phyloP scores from a whole-genome alignment of 148 eudicot genomes.

The Mesembryanthemum crystallinum region DNA sequence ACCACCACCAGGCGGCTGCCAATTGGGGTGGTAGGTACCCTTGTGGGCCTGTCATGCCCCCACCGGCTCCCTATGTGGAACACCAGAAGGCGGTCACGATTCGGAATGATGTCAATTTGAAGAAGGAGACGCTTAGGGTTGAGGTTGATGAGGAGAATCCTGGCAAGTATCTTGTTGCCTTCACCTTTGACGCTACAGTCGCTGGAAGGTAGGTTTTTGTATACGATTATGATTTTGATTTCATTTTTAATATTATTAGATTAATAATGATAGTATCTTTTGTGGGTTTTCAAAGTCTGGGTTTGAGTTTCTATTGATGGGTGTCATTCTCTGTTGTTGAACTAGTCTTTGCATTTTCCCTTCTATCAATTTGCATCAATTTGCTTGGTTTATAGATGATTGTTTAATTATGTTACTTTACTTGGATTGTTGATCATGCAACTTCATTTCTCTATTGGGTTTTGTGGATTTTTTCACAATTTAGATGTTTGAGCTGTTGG shows the following conservation, averaged over 20 bases:
- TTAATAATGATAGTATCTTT: background rate
- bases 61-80: slow-evolving; percentile 64
- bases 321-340: background rate
- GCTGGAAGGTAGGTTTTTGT: slow-evolving; percentile 71
- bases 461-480: no score
- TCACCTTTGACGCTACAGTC: slow-evolving; percentile 83
- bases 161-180: slow-evolving; percentile 73
- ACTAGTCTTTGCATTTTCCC: no score
- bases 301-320: background rate
- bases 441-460: background rate
- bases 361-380: no score
- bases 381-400: background rate
- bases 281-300: background rate
- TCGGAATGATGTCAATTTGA: slow-evolving; percentile 79
- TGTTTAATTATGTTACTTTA: background rate
- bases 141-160: slow-evolving; percentile 75
- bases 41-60: slow-evolving; percentile 52
- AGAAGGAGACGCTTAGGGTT: slow-evolving; percentile 80
- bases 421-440: background rate
- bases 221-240: background rate
- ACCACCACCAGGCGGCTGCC: slow-evolving; percentile 31
- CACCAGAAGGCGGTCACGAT: slow-evolving; percentile 94
- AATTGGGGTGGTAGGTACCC: slow-evolving; percentile 60
- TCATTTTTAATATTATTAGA: background rate
- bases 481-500: background rate